A percentile compares a stretch with the other conserved stretches of the same genome.
Conservation (phyloP, 495 filamentous ascomycete genomes). For the Aspergillus cavernicola region DNA sequence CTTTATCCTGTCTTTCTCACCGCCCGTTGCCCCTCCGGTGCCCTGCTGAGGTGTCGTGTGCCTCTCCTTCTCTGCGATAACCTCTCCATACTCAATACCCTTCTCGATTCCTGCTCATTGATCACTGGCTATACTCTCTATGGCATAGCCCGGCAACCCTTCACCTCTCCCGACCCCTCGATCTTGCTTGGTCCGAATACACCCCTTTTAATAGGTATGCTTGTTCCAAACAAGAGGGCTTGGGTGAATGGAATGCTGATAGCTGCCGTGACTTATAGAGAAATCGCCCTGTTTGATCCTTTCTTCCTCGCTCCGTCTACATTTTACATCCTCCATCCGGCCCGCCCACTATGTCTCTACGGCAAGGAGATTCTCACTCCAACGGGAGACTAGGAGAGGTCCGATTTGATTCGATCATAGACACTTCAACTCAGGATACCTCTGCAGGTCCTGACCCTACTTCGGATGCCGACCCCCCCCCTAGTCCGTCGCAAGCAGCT, state of each 20-base stretch:
- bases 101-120: neutral
- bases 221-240: neutral
- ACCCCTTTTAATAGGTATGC: neutral
- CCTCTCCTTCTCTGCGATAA: neutral
- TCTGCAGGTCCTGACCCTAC: conserved; percentile 20
- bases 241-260: neutral
- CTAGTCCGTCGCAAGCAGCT: conserved; percentile 41
- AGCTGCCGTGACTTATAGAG: neutral
- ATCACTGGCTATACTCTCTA: conserved; percentile 7
- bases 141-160: conserved; percentile 19
- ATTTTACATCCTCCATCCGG: conserved; percentile 7
- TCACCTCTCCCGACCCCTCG: neutral
- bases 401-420: conserved; percentile 32
- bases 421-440: conserved; percentile 31
- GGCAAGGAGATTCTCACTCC: conserved; percentile 26
- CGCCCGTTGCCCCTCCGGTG: conserved; percentile 4
- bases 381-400: conserved; percentile 35
- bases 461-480: conserved; percentile 25
- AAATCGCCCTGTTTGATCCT: neutral
- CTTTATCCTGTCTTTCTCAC: conserved; percentile 5
- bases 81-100: neutral
- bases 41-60: conserved; percentile 1
- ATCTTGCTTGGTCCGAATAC: neutral
- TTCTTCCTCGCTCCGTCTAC: neutral
- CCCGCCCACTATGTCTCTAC: conserved; percentile 29